These are phyloP conservation scores for Triticum timopheevii DNA, from an alignment of 176 grass and related monocot genomes.

Conservation along the genomic window DNA sequence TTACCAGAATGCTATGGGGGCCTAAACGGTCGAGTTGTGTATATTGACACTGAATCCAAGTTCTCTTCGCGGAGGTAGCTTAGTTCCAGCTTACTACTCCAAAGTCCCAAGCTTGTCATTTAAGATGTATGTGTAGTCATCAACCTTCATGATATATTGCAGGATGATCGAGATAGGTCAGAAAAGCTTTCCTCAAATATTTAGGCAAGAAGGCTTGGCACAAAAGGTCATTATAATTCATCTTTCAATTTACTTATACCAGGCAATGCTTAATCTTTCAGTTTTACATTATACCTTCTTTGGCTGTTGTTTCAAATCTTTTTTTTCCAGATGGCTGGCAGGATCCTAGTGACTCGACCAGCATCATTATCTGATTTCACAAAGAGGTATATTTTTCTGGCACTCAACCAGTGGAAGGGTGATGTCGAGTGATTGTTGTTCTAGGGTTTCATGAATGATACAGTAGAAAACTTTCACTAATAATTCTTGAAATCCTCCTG, in stretches of 20 bases:
- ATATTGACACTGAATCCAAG: slow-evolving; percentile 93
- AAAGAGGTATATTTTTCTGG: slow-evolving; percentile 57
- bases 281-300: not conserved
- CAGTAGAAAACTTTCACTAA: not conserved
- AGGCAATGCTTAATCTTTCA: not conserved
- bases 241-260: not conserved
- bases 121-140: not conserved
- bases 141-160: slow-evolving; percentile 26
- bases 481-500: not conserved
- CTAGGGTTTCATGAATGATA: not conserved
- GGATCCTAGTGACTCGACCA: slow-evolving; percentile 75
- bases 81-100: not conserved
- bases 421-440: not conserved
- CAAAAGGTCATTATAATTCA: slow-evolving; percentile 60
- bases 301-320: slow-evolving; percentile 15
- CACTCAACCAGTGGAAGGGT: not conserved
- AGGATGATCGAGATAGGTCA: slow-evolving; percentile 90
- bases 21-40: slow-evolving; percentile 72
- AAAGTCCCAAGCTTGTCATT: not conserved
- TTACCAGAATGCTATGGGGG: slow-evolving; percentile 84
- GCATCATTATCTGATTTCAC: slow-evolving; percentile 82
- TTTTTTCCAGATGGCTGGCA: slow-evolving; percentile 79
- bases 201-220: slow-evolving; percentile 76
- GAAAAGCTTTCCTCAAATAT: slow-evolving; percentile 94
- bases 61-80: slow-evolving; percentile 88